These are phyloP conservation scores for Zygnema circumcarinatum DNA, from an alignment of 139 green algal species.

Conservation along the genomic window DNA sequence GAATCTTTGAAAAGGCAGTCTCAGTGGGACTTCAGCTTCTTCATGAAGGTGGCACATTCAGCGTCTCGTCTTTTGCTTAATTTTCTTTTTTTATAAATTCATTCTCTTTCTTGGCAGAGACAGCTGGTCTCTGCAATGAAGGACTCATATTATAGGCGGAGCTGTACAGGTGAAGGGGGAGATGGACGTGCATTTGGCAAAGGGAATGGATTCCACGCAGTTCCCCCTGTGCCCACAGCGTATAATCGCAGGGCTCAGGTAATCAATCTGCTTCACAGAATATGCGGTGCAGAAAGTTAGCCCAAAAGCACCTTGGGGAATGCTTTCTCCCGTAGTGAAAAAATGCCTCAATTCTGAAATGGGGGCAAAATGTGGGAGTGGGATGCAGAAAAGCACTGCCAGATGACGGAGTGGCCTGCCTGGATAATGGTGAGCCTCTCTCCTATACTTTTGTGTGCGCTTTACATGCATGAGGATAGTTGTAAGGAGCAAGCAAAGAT, in stretches of 20 bases:
- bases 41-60: constrained; percentile 48
- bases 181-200: constrained; percentile 47
- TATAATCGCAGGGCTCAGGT: constrained; percentile 47
- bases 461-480: not conserved
- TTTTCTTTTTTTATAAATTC: not conserved
- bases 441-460: not conserved
- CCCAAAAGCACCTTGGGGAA: not conserved
- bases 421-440: constrained; percentile 60
- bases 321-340: no score
- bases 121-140: no score
- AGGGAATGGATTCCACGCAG: constrained; percentile 22
- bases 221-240: constrained; percentile 59
- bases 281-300: not conserved
- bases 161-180: constrained; percentile 57
- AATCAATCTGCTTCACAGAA: no score
- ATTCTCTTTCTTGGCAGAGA: not conserved
- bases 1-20: constrained; percentile 31
- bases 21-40: constrained; percentile 53
- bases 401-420: constrained; percentile 56
- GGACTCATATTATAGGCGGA: no score
- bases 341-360: no score
- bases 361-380: no score
- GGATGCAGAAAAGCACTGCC: constrained; percentile 48
- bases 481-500: no score
- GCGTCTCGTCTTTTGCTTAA: not conserved